Evolutionary conservation across 176 grass and related monocot genomes (phyloP).

Genomic region (Leersia perrieri): DNA sequence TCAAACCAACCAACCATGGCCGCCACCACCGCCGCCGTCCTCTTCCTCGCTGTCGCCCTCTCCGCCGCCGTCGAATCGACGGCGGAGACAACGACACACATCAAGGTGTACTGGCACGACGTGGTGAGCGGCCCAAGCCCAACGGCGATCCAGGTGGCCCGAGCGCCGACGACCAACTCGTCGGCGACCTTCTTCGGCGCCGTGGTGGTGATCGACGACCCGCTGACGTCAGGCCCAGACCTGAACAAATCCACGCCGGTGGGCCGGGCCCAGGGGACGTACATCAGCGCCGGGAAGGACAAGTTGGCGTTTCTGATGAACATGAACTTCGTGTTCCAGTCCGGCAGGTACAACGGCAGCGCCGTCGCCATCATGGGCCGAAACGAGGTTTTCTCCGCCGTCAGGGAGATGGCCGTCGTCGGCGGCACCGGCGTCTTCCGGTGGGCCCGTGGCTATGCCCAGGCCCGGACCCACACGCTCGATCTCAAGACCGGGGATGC

Average conservation of each 20-base stretch:
- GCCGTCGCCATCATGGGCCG: constrained; percentile 50
- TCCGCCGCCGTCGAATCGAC: rapidly evolving
- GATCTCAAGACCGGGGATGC: constrained; percentile 48
- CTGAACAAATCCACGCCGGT: neutral
- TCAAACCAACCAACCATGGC: constrained; percentile 4
- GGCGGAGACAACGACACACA: constrained; percentile 33
- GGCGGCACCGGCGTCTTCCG: constrained; percentile 56
- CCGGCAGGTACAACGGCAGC: constrained; percentile 53
- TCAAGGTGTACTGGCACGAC: constrained; percentile 73
- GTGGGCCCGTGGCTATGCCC: constrained; percentile 49
- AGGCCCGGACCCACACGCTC: constrained; percentile 22
- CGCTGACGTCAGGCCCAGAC: constrained; percentile 47
- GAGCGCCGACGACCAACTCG: neutral
- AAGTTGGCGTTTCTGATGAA: constrained; percentile 37
- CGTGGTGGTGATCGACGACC: constrained; percentile 64
- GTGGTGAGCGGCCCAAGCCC: constrained; percentile 46
- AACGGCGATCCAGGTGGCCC: constrained; percentile 44
- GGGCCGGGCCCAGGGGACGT: constrained; percentile 59
- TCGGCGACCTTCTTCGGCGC: constrained; percentile 47
- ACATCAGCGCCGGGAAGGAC: constrained; percentile 38
- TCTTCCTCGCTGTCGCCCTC: neutral
- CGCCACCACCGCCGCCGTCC: neutral
- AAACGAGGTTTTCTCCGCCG: constrained; percentile 32
- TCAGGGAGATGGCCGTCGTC: constrained; percentile 61
- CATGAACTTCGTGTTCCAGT: constrained; percentile 60